Base-by-base conservation (phyloP, 306 rosid genomes). In the Cyclanthera cordifolia region DNA sequence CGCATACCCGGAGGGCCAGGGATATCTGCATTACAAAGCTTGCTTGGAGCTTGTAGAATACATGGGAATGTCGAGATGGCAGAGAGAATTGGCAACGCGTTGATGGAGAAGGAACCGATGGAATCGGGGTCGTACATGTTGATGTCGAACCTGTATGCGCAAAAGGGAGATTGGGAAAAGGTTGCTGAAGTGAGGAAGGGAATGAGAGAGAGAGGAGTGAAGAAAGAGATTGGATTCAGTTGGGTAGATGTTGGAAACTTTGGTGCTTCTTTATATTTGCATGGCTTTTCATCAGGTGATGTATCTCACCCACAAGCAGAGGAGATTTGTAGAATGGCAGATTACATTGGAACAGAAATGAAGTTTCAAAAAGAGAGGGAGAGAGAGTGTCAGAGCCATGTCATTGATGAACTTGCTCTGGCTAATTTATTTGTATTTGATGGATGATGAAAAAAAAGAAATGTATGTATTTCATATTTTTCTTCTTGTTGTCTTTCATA, bases 131-230 rank as follows among this genome's bases (percentile, higher is more conserved):
- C 90, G 0, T 91, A 85, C 47, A 87, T 88, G 23, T 65, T 88
- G 74, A 80, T 85, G 86, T 84, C 91, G 11, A 91, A 91, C 72
- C 80, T 87, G 69, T 86, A 85, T 74, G 96, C 90, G 20, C 91
- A 88, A 76, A 87, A 81, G 69, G 95, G 96, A 41, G 78, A 79
- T 55, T 87, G 97, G 97, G 96, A 88, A 71, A 91, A 85, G 77
- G 90, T 86, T 65, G 88, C 95, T 0, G 73, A 76, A 78, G 34
- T 91, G 58, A 75, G 97, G 79, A 88, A 63, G 78, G 55, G 72
- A 72, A 91, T 88, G 97, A 88, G 91, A 77, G 85, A 78, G 27
- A 85, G 30, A 52, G 87, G 90, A 74, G 91, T 91, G 50, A 88
- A 74, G 76, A 91, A 86, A 79, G 91, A 85, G 72, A 86, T 88